Evolutionary conservation across 2,329 filamentous ascomycete genomes (phyloP), one percentile per base, ranked within the genome.

Genomic region (Fusarium verrucosum): DNA sequence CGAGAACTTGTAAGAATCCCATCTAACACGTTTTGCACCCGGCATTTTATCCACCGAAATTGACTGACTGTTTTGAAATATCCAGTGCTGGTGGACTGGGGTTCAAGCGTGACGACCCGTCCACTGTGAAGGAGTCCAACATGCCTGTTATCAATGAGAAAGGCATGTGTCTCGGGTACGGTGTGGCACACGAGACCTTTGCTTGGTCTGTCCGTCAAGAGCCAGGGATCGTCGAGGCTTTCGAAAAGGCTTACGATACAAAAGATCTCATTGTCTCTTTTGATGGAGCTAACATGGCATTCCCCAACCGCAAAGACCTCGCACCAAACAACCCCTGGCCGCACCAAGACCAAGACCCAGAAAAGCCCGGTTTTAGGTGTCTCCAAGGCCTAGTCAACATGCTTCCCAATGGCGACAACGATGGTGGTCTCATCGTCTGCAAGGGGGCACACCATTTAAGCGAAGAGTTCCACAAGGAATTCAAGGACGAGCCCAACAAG

Each of bases 271-370:
- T 58, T 2, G 55, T 58, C 5, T 58, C 55, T 0, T 58, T 58
- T 5, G 55, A 58, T 7, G 55, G 53, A 0, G 41, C 58, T 22
- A 58, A 58, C 22, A 58, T 44, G 1, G 50, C 55, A 0, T 58
- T 58, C 17, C 55, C 55, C 1, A 26, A 32, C 3, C 55, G 55
- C 32, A 58, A 50, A 1, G 55, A 58, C 4, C 30, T 58, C 13
- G 58, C 58, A 13, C 17, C 8, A 8, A 58, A 58, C 25, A 58
- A 58, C 6, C 55, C 55, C 4, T 58, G 55, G 55, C 55, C 55
- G 0, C 55, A 58, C 0, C 55, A 58, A 2, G 55, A 58, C 8
- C 53, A 58, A 23, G 55, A 58, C 7, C 55, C 53, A 4, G 17
- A 51, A 20, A 58, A 58, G 20, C 55, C 55, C 0, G 55, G 55